These are phyloP conservation scores for Dactylella cylindrospora DNA, from an alignment of 2,329 filamentous ascomycete species.

Conservation along the genomic window DNA sequence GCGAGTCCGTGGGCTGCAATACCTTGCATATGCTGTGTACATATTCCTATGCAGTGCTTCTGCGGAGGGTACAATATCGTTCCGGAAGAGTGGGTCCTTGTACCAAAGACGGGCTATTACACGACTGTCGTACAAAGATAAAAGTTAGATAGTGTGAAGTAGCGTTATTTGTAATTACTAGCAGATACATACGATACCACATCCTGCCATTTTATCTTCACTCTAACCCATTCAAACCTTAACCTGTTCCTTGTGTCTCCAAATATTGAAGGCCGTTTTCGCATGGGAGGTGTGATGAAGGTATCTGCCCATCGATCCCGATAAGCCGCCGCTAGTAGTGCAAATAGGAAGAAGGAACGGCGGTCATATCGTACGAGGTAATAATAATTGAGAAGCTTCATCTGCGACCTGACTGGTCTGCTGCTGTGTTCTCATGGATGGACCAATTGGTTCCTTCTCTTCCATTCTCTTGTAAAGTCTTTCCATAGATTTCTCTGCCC, in stretches of 20 bases:
- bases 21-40: slow-evolving; percentile 47
- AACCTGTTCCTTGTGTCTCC: slow-evolving; percentile 40
- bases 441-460: not conserved
- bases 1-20: not conserved
- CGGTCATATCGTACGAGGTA: slow-evolving; percentile 16
- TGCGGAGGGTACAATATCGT: slow-evolving; percentile 43
- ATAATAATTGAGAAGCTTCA: slow-evolving; percentile 16
- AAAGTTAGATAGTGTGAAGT: slow-evolving; percentile 9
- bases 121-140: slow-evolving; percentile 29
- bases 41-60: slow-evolving; percentile 46
- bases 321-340: too few relatives aligned
- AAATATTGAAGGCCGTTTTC: slow-evolving; percentile 46
- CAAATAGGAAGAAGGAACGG: not conserved
- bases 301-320: slow-evolving; percentile 44
- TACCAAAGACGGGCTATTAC: slow-evolving; percentile 32
- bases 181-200: slow-evolving; percentile 42
- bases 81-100: slow-evolving; percentile 23
- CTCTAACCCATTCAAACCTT: slow-evolving; percentile 37
- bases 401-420: slow-evolving; percentile 5
- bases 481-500: not conserved
- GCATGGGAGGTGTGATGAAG: slow-evolving; percentile 47
- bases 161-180: not conserved
- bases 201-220: slow-evolving; percentile 44
- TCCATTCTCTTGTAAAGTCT: not conserved
- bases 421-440: slow-evolving; percentile 16